Base-by-base conservation (phyloP, 2,329 filamentous ascomycete species). In the Penicillium sp. region DNA sequence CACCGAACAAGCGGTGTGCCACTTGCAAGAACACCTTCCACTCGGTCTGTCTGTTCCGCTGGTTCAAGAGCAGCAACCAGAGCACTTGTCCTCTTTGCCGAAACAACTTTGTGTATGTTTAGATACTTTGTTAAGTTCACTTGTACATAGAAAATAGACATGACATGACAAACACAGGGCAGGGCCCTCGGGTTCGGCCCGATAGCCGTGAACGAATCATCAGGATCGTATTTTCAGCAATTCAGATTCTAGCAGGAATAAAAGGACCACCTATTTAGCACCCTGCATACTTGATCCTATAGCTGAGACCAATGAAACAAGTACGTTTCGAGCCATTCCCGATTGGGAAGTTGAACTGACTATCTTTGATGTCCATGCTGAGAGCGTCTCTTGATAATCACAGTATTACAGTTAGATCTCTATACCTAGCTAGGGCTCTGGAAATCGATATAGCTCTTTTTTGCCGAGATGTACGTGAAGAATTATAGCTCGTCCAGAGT, bases 21-120 rank as follows among this genome's bases (percentile, higher is more conserved):
- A 97, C 91, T 1, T 98, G 93, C 77, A 91, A 89, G 75, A 91
- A 98, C 70, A 74, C 87, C 46, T 98, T 97, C 75, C 93, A 98
- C 70, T 80, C 84, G 1, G 80, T 81, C 2, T 98, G 93, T 72
- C 71, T 98, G 70, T 95, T 88, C 74, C 90, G 91, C 71, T 98
- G 93, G 93, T 97, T 98, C 75, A 87, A 88, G 76, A 91, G 79
- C 61, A 95, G 89, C 66, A 94, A 88, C 69, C 84, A 88, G 63
- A 93, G 87, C 62, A 91, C 85, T 43, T 98, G 93, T 69, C 93
- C 93, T 42, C 74, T 98, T 56, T 98, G 93, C 71, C 79, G 93
- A 61, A 95, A 94, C 66, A 84, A 86, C 21, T 96, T 96, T 67
- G 79, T 79, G 57, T 82, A 81, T 69, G 56, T 77, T 58, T 67